These are phyloP conservation scores for Rhodomyrtus tomentosa DNA, from an alignment of 345 rosid species.

Conservation along the genomic window DNA sequence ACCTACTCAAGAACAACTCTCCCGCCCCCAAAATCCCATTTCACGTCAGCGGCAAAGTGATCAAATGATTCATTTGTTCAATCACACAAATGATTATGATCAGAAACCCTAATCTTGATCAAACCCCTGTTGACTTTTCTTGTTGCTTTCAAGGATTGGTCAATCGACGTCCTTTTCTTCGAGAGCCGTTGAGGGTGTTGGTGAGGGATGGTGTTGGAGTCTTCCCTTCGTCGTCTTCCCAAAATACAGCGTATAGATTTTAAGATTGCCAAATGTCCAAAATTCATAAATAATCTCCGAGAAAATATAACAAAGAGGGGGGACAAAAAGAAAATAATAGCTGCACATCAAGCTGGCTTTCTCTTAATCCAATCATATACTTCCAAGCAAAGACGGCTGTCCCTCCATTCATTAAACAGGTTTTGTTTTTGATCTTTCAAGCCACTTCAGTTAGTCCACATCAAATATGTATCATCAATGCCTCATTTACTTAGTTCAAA, in stretches of 20 bases:
- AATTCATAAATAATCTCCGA: neutral
- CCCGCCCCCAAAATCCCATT: neutral
- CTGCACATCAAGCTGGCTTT: neutral
- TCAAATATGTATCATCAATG: constrained; percentile 15
- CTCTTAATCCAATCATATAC: constrained; percentile 7
- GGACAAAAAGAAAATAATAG: neutral
- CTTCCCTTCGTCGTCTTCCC: constrained; percentile 20
- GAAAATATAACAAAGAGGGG: neutral
- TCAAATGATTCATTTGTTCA: neutral
- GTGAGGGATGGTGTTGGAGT: neutral
- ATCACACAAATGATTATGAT: neutral
- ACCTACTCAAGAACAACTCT: neutral
- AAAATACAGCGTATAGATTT: neutral
- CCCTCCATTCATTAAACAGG: neutral
- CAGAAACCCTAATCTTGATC: neutral
- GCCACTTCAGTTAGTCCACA: constrained; percentile 36
- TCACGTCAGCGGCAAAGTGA: neutral
- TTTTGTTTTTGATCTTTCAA: constrained; percentile 20
- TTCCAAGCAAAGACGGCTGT: constrained; percentile 33
- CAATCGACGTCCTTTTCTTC: neutral
- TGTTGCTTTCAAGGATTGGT: neutral
- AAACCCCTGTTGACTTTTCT: neutral
- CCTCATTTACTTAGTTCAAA: constrained; percentile 22
- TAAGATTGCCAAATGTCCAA: constrained; percentile 11
- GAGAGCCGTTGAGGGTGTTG: constrained; percentile 1